Evolutionary conservation across 2,329 filamentous ascomycete genomes (phyloP).

Genomic region (Pseudopyricularia javanii): DNA sequence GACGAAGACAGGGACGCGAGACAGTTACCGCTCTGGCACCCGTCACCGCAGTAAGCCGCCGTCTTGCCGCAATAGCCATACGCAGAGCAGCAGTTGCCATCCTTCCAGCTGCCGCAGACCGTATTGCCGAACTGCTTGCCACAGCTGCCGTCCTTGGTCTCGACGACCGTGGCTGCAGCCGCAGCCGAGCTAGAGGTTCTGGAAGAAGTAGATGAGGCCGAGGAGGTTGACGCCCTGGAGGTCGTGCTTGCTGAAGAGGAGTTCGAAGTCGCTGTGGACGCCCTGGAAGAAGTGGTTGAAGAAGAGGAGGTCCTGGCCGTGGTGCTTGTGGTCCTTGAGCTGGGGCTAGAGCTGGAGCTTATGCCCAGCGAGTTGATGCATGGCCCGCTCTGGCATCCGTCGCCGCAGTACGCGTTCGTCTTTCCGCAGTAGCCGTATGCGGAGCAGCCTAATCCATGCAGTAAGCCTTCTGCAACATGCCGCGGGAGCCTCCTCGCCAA

Average conservation of each 20-base stretch:
- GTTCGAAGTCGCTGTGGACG: background rate
- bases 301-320: background rate
- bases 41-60: background rate
- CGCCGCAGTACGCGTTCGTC: background rate
- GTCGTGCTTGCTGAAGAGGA: background rate
- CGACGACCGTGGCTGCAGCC: background rate
- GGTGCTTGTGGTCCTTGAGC: background rate
- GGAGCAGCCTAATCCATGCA: background rate
- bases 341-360: background rate
- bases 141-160: constrained; percentile 1
- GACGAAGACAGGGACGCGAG: background rate
- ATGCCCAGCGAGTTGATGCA: background rate
- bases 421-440: background rate
- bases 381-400: constrained; percentile 1
- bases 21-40: constrained; percentile 2
- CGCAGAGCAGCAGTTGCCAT: background rate
- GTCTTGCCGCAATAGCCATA: constrained; percentile 2
- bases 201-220: background rate
- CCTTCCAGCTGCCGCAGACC: background rate
- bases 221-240: background rate
- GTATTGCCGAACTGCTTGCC: background rate
- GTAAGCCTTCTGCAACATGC: background rate
- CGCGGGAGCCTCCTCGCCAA: background rate
- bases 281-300: background rate
- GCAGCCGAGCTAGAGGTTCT: background rate